A percentile compares a stretch with the other conserved stretches of the same genome.
Evolutionary conservation across 2,329 filamentous ascomycete species (phyloP).

Genomic region (Colletotrichum euphorbiae): DNA sequence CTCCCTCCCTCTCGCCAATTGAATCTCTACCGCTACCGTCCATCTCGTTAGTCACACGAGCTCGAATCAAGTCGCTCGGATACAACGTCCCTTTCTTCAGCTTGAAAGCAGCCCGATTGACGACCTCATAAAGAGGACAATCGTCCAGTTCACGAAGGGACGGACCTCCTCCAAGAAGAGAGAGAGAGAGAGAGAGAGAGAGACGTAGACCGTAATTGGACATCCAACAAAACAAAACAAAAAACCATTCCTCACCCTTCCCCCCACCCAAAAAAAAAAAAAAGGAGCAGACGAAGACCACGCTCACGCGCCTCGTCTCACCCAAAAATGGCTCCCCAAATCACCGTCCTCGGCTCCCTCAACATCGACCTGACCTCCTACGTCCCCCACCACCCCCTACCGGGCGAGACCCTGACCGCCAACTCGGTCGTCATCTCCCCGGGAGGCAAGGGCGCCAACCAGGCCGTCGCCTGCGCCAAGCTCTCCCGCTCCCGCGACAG

Average conservation of each 20-base stretch:
- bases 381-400: slow-evolving; percentile 83
- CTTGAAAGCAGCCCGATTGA: too few species aligned
- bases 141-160: too few species aligned
- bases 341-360: slow-evolving; percentile 90
- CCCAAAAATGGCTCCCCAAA: slow-evolving; percentile 57
- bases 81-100: too few species aligned
- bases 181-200: too few species aligned
- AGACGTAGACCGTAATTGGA: too few species aligned
- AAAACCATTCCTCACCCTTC: neutral
- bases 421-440: slow-evolving; percentile 82
- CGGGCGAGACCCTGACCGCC: slow-evolving; percentile 89
- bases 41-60: slow-evolving; percentile 1
- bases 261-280: neutral
- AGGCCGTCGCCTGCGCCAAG: slow-evolving; percentile 89
- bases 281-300: neutral
- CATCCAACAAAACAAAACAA: too few species aligned
- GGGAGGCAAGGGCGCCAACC: slow-evolving; percentile 96
- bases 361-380: slow-evolving; percentile 95
- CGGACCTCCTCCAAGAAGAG: too few species aligned
- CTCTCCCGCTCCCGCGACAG: slow-evolving; percentile 68
- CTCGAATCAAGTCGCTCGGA: neutral
- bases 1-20: neutral
- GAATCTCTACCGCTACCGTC: slow-evolving; percentile 19
- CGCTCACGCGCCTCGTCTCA: slow-evolving; percentile 1
- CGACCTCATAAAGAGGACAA: too few species aligned